Conservation (phyloP, 2,329 filamentous ascomycete genomes). For the Phialocephala sp. region DNA sequence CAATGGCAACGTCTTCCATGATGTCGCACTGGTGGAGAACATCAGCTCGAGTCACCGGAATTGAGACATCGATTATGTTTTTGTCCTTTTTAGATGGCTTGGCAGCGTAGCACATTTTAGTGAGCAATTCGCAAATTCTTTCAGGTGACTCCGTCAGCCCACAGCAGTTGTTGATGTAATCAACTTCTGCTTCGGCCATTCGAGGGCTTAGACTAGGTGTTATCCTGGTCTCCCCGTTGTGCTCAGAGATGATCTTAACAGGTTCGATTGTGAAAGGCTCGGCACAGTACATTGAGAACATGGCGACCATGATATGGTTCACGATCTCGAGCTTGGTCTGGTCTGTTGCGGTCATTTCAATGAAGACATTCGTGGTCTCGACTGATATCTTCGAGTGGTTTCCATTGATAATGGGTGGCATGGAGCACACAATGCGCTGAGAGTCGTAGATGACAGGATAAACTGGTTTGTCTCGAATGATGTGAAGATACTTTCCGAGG, state of each 20-base stretch:
- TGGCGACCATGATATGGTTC: conserved; percentile 91
- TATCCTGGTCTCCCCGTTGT: conserved; percentile 83
- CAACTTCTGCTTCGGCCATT: conserved; percentile 79
- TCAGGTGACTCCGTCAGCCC: conserved; percentile 78
- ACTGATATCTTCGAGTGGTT: conserved; percentile 96
- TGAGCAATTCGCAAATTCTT: conserved; percentile 78
- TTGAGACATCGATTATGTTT: conserved; percentile 78
- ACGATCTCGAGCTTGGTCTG: conserved; percentile 96
- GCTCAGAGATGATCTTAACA: conserved; percentile 87
- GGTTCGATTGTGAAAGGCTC: conserved; percentile 94
- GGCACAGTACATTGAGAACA: conserved; percentile 92
- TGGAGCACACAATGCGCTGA: conserved; percentile 83
- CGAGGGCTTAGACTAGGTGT: conserved; percentile 83
- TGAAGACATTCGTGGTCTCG: conserved; percentile 91
- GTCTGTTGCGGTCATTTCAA: conserved; percentile 96
- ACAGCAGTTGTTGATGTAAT: conserved; percentile 93
- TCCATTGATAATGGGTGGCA: conserved; percentile 97
- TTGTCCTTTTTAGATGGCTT: conserved; percentile 72
- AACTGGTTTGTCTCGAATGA: conserved; percentile 90
- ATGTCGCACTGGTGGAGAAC: conserved; percentile 96
- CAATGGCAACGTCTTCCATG: conserved; percentile 97
- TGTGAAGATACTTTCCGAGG: conserved; percentile 87
- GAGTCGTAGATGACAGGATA: conserved; percentile 97
- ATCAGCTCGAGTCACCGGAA: conserved; percentile 90
- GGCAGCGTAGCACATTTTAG: conserved; percentile 88